These are phyloP conservation scores for Aspergillus versicolor DNA, from an alignment of 2,329 filamentous ascomycete species.

Conservation along the genomic window DNA sequence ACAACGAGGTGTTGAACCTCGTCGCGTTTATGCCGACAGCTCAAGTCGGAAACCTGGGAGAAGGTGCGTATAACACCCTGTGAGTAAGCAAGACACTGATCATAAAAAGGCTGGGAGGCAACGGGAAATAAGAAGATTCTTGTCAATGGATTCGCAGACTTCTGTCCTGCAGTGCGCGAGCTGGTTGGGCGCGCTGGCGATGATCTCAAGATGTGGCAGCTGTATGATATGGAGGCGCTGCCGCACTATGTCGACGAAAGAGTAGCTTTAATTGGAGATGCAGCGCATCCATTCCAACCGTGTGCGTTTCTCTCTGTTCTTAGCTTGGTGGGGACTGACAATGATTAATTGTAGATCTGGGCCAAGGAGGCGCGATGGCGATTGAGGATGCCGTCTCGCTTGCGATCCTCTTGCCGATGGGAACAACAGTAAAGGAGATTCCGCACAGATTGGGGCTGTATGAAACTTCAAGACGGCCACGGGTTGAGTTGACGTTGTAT, in stretches of 20 bases:
- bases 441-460: slow-evolving; percentile 20
- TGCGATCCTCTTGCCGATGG: slow-evolving; percentile 25
- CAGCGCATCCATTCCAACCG: slow-evolving; percentile 66
- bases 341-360: slow-evolving; percentile 21
- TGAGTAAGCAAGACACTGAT: too few species aligned
- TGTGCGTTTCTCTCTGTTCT: slow-evolving; percentile 11
- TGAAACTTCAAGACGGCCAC: slow-evolving; percentile 18
- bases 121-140: slow-evolving; percentile 19
- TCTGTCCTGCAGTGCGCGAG: slow-evolving; percentile 17
- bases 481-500: slow-evolving; percentile 21
- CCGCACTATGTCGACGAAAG: slow-evolving; percentile 54
- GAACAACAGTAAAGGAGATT: slow-evolving; percentile 18
- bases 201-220: slow-evolving; percentile 55
- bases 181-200: slow-evolving; percentile 37
- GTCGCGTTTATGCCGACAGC: slow-evolving; percentile 49
- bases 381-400: slow-evolving; percentile 33
- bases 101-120: slow-evolving; percentile 19
- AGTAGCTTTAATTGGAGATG: slow-evolving; percentile 62
- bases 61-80: slow-evolving; percentile 15
- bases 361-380: slow-evolving; percentile 34
- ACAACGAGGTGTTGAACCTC: slow-evolving; percentile 48
- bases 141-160: slow-evolving; percentile 16
- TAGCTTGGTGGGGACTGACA: not conserved
- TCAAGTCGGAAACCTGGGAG: slow-evolving; percentile 30
- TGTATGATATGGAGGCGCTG: slow-evolving; percentile 62